Evolutionary conservation across 176 grass and related monocot genomes (phyloP).

Genomic region (Ensete ventricosum): DNA sequence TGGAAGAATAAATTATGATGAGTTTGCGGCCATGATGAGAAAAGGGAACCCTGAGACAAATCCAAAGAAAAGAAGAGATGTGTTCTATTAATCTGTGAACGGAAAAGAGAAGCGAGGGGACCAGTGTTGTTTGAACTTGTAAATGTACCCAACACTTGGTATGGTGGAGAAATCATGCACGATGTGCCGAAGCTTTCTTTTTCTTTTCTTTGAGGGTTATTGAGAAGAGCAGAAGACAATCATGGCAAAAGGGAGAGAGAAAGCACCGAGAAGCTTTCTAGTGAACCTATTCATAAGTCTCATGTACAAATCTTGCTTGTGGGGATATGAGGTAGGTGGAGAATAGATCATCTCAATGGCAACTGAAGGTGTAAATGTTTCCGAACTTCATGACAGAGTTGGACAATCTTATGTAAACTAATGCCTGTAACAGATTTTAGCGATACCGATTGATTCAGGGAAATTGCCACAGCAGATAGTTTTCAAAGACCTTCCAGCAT

Average conservation of each 20-base stretch:
- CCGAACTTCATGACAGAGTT: neutral
- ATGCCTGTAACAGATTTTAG: neutral
- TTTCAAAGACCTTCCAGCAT: too few species aligned
- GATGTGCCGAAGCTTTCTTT: too few species aligned
- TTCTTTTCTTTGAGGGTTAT: too few species aligned
- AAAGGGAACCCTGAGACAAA: neutral
- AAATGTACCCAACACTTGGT: neutral
- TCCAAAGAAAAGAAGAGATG: slow-evolving; percentile 7
- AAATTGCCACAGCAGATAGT: too few species aligned
- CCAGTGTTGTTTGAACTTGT: neutral
- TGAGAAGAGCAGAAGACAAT: too few species aligned
- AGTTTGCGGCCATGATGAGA: slow-evolving; percentile 3
- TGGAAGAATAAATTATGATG: slow-evolving; percentile 5
- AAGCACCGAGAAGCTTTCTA: too few species aligned
- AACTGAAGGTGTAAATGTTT: too few species aligned
- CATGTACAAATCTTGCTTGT: too few species aligned
- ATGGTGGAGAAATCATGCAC: neutral
- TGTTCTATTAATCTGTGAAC: neutral
- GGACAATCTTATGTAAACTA: neutral
- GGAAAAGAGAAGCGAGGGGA: neutral
- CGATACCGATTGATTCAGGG: too few species aligned
- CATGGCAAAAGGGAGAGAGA: too few species aligned
- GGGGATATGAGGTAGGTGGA: neutral
- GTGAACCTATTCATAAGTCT: too few species aligned
- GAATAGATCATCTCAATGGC: neutral